Percentiles rank a stretch among this genome's conserved stretches.
Evolutionary conservation across 2,329 filamentous ascomycete species (phyloP).

Genomic region (Clathrospora elynae): DNA sequence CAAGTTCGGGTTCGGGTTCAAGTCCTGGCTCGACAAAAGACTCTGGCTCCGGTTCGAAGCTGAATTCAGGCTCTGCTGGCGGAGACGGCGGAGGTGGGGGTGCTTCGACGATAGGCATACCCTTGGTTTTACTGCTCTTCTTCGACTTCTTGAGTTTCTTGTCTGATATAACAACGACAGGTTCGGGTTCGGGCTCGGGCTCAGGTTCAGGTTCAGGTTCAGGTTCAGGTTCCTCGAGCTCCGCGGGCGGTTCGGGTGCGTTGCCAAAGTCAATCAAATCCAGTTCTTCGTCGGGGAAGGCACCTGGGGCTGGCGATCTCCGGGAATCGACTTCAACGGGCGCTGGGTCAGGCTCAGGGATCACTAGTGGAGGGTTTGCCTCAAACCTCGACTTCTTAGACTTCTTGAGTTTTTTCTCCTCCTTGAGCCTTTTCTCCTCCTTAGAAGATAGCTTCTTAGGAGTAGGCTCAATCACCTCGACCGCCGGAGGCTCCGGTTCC

Average conservation of each 20-base stretch:
- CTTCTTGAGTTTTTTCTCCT: slow-evolving; percentile 34
- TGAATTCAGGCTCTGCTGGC: slow-evolving; percentile 29
- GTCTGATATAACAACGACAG: slow-evolving; percentile 29
- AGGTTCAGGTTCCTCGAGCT: slow-evolving; percentile 23
- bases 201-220: slow-evolving; percentile 38
- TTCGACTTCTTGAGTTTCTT: slow-evolving; percentile 32
- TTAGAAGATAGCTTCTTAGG: slow-evolving; percentile 41
- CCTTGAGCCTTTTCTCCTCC: slow-evolving; percentile 13
- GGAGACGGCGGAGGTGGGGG: slow-evolving; percentile 35
- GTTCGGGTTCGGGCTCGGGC: slow-evolving; percentile 40
- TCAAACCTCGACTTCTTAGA: slow-evolving; percentile 38
- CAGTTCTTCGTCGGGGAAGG: slow-evolving; percentile 54
- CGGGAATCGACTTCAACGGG: slow-evolving; percentile 38
- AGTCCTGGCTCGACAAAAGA: no score
- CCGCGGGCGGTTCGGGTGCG: slow-evolving; percentile 8
- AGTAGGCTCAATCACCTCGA: slow-evolving; percentile 38
- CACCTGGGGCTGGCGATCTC: slow-evolving; percentile 52
- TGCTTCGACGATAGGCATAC: slow-evolving; percentile 49
- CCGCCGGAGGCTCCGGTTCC: slow-evolving; percentile 37
- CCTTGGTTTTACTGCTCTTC: slow-evolving; percentile 36
- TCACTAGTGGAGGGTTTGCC: slow-evolving; percentile 27
- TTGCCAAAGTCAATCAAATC: slow-evolving; percentile 40
- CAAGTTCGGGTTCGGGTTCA: slow-evolving; percentile 31
- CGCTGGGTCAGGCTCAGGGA: slow-evolving; percentile 42
- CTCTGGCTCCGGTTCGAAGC: slow-evolving; percentile 6